phyloP scores from a whole-genome alignment of 2,329 filamentous ascomycete species.

The Lojkania enalia region DNA sequence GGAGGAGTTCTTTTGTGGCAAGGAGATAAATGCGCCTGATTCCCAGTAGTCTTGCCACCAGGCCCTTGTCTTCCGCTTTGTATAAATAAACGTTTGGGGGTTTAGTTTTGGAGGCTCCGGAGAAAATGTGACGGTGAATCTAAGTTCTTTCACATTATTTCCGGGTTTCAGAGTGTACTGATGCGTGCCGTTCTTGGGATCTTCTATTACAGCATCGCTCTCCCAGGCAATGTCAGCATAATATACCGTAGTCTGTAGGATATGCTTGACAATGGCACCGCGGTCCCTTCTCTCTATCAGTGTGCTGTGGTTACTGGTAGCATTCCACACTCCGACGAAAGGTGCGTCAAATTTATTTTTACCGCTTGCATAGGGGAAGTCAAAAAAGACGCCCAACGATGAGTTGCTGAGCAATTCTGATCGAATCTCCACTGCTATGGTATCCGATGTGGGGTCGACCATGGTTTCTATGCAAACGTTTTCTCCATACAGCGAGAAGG shows the following conservation, averaged over 20 bases:
- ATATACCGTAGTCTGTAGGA: conserved; percentile 51
- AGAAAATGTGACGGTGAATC: conserved; percentile 30
- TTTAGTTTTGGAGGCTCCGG: conserved; percentile 34
- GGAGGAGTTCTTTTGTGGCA: conserved; percentile 47
- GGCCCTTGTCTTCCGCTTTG: conserved; percentile 37
- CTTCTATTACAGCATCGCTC: conserved; percentile 32
- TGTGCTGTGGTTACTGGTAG: conserved; percentile 51
- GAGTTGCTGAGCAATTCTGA: conserved; percentile 48
- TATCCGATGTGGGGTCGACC: conserved; percentile 52
- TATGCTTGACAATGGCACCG: conserved; percentile 49
- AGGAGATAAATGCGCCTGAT: conserved; percentile 57
- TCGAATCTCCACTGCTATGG: conserved; percentile 49
- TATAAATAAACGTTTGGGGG: conserved; percentile 28
- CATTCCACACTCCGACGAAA: conserved; percentile 58
- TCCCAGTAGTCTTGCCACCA: conserved; percentile 58
- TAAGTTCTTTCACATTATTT: conserved; percentile 22
- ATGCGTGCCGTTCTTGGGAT: conserved; percentile 45
- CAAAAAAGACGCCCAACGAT: conserved; percentile 54
- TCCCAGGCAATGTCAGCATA: conserved; percentile 48
- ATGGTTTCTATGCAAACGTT: conserved; percentile 50
- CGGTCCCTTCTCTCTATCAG: conserved; percentile 30
- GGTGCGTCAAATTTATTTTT: conserved; percentile 59
- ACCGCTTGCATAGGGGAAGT: conserved; percentile 56
- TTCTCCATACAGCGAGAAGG: conserved; percentile 48
- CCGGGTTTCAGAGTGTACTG: conserved; percentile 48